Evolutionary conservation across 192 early-diverging fungal species (phyloP).

Genomic region (Linnemannia hyalina): DNA sequence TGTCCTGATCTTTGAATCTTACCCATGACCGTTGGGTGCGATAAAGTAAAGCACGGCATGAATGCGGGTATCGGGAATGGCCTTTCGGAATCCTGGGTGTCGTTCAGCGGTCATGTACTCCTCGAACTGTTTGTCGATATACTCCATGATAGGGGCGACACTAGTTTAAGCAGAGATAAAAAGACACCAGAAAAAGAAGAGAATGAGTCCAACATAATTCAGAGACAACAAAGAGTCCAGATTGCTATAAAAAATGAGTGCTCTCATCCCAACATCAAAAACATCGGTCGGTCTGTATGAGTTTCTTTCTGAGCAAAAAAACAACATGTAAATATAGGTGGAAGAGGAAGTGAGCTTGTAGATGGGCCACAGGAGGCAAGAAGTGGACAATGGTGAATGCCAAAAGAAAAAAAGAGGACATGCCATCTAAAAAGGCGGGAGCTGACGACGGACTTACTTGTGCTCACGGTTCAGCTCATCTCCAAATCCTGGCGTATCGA

Average conservation of each 20-base stretch:
- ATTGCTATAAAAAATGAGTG: conserved; percentile 15
- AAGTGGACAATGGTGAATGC: neutral
- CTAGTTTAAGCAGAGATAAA: conserved; percentile 54
- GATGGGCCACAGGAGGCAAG: neutral
- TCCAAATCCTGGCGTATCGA: conserved; percentile 92
- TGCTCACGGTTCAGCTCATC: conserved; percentile 86
- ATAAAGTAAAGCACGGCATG: conserved; percentile 98
- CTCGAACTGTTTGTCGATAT: conserved; percentile 97
- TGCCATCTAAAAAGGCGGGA: conserved; percentile 18
- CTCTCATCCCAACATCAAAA: conserved; percentile 26
- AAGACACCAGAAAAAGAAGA: conserved; percentile 2
- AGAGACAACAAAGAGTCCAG: conserved; percentile 11
- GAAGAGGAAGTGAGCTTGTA: neutral
- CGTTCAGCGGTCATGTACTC: conserved; percentile 89
- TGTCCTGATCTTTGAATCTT: conserved; percentile 16
- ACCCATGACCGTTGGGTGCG: conserved; percentile 93
- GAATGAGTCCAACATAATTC: neutral
- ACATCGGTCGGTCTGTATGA: neutral
- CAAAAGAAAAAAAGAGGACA: neutral
- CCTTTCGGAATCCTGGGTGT: conserved; percentile 76
- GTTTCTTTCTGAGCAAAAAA: conserved; percentile 24
- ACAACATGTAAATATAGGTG: conserved; percentile 28
- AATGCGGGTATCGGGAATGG: conserved; percentile 91
- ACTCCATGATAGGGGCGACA: conserved; percentile 93
- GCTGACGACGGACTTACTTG: conserved; percentile 74